Evolutionary conservation across 2,329 filamentous ascomycete genomes (phyloP), one percentile per base, ranked within the genome.

Genomic region (Apiospora arundinis): DNA sequence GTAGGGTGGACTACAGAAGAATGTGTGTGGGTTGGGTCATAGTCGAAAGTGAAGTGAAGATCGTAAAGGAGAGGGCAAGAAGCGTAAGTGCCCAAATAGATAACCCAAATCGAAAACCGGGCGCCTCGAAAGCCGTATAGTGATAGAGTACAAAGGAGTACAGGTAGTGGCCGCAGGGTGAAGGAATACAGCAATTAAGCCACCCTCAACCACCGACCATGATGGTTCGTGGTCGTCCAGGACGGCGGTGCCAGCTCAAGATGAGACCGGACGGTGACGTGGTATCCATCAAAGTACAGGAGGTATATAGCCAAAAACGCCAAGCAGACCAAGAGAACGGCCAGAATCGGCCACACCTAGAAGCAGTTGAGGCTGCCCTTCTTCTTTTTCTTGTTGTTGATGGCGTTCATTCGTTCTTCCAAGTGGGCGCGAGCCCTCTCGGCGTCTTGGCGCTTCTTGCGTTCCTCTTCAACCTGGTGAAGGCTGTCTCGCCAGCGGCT

Each of bases 321-420:
- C 69, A 67, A 52, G 69, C 72, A 68, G 52, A 70, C 67, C 69
- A 70, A n/a, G 21, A 72, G 68, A 63, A 76, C 69, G 40, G 76
- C 68, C 68, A 76, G 69, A 56, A 67, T 76, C 77, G 76, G 60
- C 74, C 75, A 72, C 71, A 75, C 80, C 83, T 94, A 98, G 87
- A 99, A 99, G 89, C 96, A 99, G 86, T 98, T 98, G 83, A 99
- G 88, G 76, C 93, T 95, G 78, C 92, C 91, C 89, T 97, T 97
- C 88, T 95, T 95, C 90, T 97, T 95, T 89, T 95, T 97, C 87
- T 97, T 96, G 85, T 93, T 90, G 83, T 92, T 95, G 81, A 96
- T 92, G 72, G 93, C 92, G 78, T 95, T 95, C 91, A 99, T 99
- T 71, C 95, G 90, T 85, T 97, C 94, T 84, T 99, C 95, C 37